These are phyloP conservation scores for Otatea glauca DNA, from an alignment of 176 grass and related monocot species.

Conservation along the genomic window DNA sequence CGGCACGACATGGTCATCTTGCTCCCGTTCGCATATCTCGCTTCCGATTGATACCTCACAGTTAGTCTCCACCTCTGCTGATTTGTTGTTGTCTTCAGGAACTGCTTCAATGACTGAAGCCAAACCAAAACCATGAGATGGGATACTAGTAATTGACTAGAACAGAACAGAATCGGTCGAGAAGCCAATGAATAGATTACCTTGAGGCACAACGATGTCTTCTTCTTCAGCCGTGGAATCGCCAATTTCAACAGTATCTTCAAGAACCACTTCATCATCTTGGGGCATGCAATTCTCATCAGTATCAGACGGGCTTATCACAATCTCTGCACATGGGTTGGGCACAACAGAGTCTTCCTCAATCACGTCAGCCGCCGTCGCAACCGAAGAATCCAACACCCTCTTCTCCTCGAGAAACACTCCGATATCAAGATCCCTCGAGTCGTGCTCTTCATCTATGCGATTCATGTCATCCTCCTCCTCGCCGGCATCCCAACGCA, in stretches of 20 bases:
- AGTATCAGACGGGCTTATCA: background rate
- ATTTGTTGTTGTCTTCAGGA: conserved; percentile 57
- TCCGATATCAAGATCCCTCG: conserved; percentile 45
- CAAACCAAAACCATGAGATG: background rate
- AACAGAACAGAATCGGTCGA: background rate
- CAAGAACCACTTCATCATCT: conserved; percentile 23
- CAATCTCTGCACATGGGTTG: background rate
- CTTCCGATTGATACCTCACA: conserved; percentile 78
- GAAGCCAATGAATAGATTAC: conserved; percentile 35
- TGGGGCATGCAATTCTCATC: background rate
- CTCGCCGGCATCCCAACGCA: conserved; percentile 30
- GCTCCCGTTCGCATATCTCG: conserved; percentile 73
- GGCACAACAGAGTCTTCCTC: conserved; percentile 32
- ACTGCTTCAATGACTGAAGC: conserved; percentile 35
- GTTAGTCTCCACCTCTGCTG: conserved; percentile 54
- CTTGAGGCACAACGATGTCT: conserved; percentile 29
- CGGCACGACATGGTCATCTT: conserved; percentile 31
- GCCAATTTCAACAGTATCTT: conserved; percentile 27
- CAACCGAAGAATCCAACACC: conserved; percentile 39
- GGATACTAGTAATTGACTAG: background rate
- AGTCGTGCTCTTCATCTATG: conserved; percentile 9
- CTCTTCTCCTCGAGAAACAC: conserved; percentile 65
- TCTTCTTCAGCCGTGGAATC: conserved; percentile 29
- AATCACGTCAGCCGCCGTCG: background rate
- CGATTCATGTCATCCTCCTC: background rate